Conservation (phyloP, 179 eudicot species). For the Spergularia azorica region DNA sequence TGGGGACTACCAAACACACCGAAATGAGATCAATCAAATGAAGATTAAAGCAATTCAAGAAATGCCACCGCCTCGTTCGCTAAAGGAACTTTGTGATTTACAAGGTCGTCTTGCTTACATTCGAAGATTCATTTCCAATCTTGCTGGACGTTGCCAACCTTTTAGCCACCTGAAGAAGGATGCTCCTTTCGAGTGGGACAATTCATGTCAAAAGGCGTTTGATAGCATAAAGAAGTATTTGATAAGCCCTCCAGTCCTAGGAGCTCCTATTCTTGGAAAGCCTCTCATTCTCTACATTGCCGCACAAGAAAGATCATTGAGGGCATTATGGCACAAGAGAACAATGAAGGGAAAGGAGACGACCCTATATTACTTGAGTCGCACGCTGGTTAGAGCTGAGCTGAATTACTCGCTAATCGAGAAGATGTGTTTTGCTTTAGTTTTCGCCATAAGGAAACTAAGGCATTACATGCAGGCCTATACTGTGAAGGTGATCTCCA, state of each 20-base stretch:
- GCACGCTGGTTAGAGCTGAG: conserved; percentile 10
- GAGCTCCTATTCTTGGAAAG: too few relatives aligned
- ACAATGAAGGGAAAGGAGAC: too few relatives aligned
- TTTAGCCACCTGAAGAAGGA: not conserved
- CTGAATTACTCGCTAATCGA: not conserved
- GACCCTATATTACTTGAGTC: conserved; percentile 1
- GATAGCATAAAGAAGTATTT: too few relatives aligned
- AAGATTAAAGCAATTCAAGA: conserved; percentile 2
- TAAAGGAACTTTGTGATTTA: not conserved
- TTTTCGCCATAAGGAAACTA: conserved; percentile 17
- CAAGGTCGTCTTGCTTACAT: conserved; percentile 17
- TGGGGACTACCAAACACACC: too few relatives aligned
- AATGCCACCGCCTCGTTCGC: not conserved
- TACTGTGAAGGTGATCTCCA: too few relatives aligned
- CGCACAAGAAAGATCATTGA: too few relatives aligned
- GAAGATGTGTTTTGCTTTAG: conserved; percentile 15
- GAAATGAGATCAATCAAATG: not conserved
- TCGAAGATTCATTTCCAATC: conserved; percentile 7
- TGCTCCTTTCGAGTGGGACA: too few relatives aligned
- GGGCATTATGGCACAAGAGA: too few relatives aligned
- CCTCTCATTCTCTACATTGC: too few relatives aligned
- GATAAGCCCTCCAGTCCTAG: too few relatives aligned
- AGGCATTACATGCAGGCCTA: conserved; percentile 17
- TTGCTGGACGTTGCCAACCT: not conserved
- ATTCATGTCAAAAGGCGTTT: too few relatives aligned